Conservation (phyloP, 1,139 yeast genomes). For the Starmera stellimalicola region DNA sequence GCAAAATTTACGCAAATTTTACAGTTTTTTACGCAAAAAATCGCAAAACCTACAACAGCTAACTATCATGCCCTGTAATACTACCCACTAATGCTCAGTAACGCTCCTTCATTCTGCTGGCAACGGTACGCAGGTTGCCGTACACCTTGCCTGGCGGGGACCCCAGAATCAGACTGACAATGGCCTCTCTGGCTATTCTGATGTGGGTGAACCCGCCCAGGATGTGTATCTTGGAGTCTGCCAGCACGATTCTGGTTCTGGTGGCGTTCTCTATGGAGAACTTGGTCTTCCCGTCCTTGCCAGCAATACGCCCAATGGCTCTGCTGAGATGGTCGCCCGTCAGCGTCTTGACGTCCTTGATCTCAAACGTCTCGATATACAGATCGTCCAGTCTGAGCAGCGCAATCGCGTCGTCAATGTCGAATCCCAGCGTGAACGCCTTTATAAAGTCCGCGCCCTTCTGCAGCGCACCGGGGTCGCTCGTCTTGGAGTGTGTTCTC, state of each 20-base stretch:
- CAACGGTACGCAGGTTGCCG: conserved; percentile 93
- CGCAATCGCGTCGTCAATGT: conserved; percentile 94
- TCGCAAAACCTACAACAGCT: background rate
- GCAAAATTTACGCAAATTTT: too few species aligned
- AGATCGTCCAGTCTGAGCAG: conserved; percentile 87
- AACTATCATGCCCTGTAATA: background rate
- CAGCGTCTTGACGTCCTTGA: conserved; percentile 92
- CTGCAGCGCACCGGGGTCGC: conserved; percentile 90
- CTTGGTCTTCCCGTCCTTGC: conserved; percentile 97
- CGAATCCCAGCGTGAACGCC: conserved; percentile 94
- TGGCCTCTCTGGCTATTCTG: conserved; percentile 95
- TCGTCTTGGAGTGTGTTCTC: conserved; percentile 72
- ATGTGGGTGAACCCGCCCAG: conserved; percentile 96
- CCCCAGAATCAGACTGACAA: conserved; percentile 89
- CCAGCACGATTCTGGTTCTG: conserved; percentile 92
- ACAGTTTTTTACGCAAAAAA: too few species aligned
- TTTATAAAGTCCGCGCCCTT: conserved; percentile 95
- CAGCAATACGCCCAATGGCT: conserved; percentile 99
- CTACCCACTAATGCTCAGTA: conserved; percentile 35
- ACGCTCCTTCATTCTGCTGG: conserved; percentile 94
- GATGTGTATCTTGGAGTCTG: conserved; percentile 92
- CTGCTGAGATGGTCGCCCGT: conserved; percentile 95
- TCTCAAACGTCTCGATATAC: conserved; percentile 92
- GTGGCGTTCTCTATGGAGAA: conserved; percentile 98
- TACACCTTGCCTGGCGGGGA: conserved; percentile 98